Conservation (phyloP, 208 protist species). For the Novymonas esmeraldas region DNA sequence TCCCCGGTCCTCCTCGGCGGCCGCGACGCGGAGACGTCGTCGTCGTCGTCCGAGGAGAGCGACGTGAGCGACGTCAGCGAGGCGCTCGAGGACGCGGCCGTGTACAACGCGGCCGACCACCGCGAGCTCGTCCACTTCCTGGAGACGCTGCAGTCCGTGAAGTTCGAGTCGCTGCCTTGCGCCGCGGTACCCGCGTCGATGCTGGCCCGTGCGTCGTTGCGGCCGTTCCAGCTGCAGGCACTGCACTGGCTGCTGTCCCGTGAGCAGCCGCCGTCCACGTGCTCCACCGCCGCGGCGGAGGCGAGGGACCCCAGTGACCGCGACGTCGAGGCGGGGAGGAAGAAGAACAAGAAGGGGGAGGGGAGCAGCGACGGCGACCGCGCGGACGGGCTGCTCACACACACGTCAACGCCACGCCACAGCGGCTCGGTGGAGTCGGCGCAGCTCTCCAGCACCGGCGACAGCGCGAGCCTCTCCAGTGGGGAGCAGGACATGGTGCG, state of each 20-base stretch:
- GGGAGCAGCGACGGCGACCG: too few relatives aligned
- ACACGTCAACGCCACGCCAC: too few relatives aligned
- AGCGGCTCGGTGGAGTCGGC: too few relatives aligned
- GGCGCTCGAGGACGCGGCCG: constrained; percentile 19
- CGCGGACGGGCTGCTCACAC: too few relatives aligned
- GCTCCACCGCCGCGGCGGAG: not conserved
- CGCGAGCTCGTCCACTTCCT: constrained; percentile 52
- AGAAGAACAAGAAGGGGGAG: too few relatives aligned
- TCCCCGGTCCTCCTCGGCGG: not conserved
- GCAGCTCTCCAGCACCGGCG: too few relatives aligned
- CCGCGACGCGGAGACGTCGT: not conserved
- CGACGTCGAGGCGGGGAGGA: not conserved
- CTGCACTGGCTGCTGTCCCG: constrained; percentile 63
- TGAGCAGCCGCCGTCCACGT: constrained; percentile 18
- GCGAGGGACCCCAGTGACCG: not conserved
- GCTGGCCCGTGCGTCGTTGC: constrained; percentile 37
- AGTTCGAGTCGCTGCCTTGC: constrained; percentile 47
- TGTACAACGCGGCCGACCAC: constrained; percentile 24
- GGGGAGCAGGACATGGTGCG: constrained; percentile 5
- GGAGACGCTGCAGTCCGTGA: constrained; percentile 44
- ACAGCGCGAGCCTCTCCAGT: not conserved
- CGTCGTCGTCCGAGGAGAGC: constrained; percentile 4
- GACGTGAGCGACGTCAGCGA: constrained; percentile 21
- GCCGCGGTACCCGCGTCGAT: constrained; percentile 51
- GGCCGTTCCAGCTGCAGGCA: constrained; percentile 65